These are phyloP conservation scores for Borealophlyctis nickersoniae DNA, from an alignment of 192 early-diverging fungal species.

Conservation along the genomic window DNA sequence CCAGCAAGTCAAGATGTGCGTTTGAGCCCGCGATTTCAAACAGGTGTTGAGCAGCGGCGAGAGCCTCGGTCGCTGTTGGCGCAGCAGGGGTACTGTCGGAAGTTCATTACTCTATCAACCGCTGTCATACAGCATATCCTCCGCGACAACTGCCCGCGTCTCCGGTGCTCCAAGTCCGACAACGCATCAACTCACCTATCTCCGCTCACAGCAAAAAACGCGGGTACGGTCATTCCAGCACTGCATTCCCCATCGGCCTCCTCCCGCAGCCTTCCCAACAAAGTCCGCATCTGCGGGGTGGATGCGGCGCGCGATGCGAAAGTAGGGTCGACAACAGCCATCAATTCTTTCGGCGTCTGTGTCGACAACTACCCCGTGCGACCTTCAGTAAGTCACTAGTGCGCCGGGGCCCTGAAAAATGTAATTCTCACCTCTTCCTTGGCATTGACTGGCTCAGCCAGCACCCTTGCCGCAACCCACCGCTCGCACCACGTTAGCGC, in stretches of 20 bases:
- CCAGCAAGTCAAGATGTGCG: conserved; percentile 4
- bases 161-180: too few relatives aligned
- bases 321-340: neutral
- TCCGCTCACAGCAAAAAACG: neutral
- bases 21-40: conserved; percentile 1
- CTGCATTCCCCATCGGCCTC: neutral
- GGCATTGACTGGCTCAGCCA: neutral
- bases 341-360: neutral
- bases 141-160: too few relatives aligned
- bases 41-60: conserved; percentile 16
- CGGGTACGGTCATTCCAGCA: neutral
- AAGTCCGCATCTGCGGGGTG: neutral
- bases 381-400: too few relatives aligned
- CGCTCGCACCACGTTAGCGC: neutral
- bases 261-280: neutral
- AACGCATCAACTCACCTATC: too few relatives aligned
- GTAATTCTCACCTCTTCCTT: neutral
- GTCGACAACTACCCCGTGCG: neutral
- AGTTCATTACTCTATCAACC: too few relatives aligned
- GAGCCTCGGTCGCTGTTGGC: conserved; percentile 13
- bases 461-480: neutral
- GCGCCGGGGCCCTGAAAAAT: too few relatives aligned
- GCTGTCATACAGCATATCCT: too few relatives aligned
- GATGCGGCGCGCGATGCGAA: neutral
- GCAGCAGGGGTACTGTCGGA: too few relatives aligned